A percentile compares a stretch with the other conserved stretches of the same genome.
Evolutionary conservation across 108 stramenopile species (phyloP).

Genomic region (Stephanodiscus minutulus): DNA sequence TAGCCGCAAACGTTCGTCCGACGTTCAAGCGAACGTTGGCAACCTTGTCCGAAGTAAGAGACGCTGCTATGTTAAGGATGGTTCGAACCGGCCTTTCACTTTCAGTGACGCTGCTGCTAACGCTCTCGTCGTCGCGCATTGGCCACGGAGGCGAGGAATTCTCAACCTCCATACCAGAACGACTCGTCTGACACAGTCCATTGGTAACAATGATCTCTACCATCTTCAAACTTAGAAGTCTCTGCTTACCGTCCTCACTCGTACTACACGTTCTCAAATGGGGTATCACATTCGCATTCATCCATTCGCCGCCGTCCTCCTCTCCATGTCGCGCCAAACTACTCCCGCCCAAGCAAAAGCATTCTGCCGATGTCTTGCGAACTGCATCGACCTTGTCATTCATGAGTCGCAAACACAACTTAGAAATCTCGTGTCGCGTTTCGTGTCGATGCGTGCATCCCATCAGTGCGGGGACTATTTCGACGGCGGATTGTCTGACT

Average conservation of each 20-base stretch:
- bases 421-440: conserved; percentile 82
- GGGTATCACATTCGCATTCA: conserved; percentile 78
- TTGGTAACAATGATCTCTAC: conserved; percentile 76
- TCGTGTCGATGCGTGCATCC: conserved; percentile 81
- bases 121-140: conserved; percentile 22
- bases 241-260: conserved; percentile 70
- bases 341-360: conserved; percentile 83
- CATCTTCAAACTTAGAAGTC: conserved; percentile 84
- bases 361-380: conserved; percentile 82
- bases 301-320: conserved; percentile 81
- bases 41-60: conserved; percentile 70
- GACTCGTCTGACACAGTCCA: conserved; percentile 35
- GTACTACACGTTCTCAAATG: conserved; percentile 66
- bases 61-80: conserved; percentile 68
- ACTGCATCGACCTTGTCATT: conserved; percentile 85
- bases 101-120: conserved; percentile 4
- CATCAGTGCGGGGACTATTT: conserved; percentile 89
- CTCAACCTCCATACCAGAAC: conserved; percentile 16
- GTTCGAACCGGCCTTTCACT: conserved; percentile 58
- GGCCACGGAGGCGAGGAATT: conserved; percentile 7
- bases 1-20: conserved; percentile 63
- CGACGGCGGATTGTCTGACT: conserved; percentile 88
- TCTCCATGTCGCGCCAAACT: conserved; percentile 82
- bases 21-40: conserved; percentile 89
- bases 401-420: conserved; percentile 75